phyloP scores from a whole-genome alignment of 83 land plant genomes.

The Isoetes engelmannii region DNA sequence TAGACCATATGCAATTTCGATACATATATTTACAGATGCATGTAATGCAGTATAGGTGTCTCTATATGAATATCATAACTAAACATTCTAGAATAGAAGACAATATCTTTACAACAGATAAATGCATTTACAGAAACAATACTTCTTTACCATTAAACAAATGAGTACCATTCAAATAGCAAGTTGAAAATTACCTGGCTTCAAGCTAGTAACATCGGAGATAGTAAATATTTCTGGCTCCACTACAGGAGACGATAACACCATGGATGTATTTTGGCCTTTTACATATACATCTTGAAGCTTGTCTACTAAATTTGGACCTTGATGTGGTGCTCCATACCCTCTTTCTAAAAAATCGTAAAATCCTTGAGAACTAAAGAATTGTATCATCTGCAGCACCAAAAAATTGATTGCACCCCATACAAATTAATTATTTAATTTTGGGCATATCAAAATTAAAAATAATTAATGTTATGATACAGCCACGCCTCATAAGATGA shows the following conservation, averaged over 20 bases:
- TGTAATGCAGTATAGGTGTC: too few relatives aligned
- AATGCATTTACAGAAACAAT: neutral
- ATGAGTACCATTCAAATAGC: neutral
- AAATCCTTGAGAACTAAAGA: slow-evolving; percentile 84
- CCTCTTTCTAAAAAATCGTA: slow-evolving; percentile 75
- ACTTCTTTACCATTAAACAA: neutral
- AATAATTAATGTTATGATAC: too few relatives aligned
- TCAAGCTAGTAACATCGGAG: slow-evolving; percentile 40
- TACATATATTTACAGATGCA: too few relatives aligned
- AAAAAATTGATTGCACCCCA: neutral
- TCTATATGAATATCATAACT: too few relatives aligned
- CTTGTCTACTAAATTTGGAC: slow-evolving; percentile 74
- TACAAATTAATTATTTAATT: too few relatives aligned
- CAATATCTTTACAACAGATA: too few relatives aligned
- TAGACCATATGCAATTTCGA: too few relatives aligned
- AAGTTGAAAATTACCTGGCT: slow-evolving; percentile 33
- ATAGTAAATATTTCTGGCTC: slow-evolving; percentile 75
- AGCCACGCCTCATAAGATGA: too few relatives aligned
- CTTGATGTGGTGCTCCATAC: slow-evolving; percentile 49
- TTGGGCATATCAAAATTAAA: too few relatives aligned
- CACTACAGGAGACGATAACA: slow-evolving; percentile 39
- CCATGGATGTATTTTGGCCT: slow-evolving; percentile 53
- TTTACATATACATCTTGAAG: slow-evolving; percentile 79
- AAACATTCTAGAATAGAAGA: too few relatives aligned
- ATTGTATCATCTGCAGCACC: slow-evolving; percentile 52